These are phyloP conservation scores for Xerocomus cyaneibrunnescens DNA, from an alignment of 1,284 basidiomycete species.

Conservation along the genomic window DNA sequence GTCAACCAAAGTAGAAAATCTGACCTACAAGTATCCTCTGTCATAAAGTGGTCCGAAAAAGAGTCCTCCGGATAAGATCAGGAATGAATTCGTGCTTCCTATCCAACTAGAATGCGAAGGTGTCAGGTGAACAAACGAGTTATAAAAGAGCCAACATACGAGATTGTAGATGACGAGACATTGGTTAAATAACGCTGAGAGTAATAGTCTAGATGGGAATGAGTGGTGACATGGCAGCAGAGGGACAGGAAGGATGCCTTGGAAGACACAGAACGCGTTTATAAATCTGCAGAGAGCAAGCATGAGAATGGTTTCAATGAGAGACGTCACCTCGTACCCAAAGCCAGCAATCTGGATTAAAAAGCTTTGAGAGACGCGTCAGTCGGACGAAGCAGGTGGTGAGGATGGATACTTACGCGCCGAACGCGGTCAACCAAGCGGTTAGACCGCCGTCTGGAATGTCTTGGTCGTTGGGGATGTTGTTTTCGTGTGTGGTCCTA, in stretches of 20 bases:
- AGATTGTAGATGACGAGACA: conserved; percentile 37
- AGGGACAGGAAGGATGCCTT: conserved; percentile 28
- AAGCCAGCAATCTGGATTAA: conserved; percentile 37
- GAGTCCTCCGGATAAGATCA: conserved; percentile 39
- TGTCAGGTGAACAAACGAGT: neutral
- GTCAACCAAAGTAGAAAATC: neutral
- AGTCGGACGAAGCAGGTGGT: neutral
- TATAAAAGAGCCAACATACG: conserved; percentile 22
- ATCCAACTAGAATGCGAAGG: conserved; percentile 42
- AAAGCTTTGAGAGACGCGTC: conserved; percentile 19
- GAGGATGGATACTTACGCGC: conserved; percentile 24
- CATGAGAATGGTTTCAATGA: neutral
- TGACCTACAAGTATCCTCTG: conserved; percentile 34
- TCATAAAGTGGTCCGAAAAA: conserved; percentile 39
- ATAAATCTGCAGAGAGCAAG: conserved; percentile 30
- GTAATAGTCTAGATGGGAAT: conserved; percentile 33
- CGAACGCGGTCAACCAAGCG: conserved; percentile 28
- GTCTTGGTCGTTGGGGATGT: neutral
- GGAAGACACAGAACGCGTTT: conserved; percentile 43
- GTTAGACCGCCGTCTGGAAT: conserved; percentile 29
- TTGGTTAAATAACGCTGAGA: conserved; percentile 36
- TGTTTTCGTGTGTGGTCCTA: neutral
- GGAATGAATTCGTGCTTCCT: conserved; percentile 45
- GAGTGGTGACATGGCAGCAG: neutral
- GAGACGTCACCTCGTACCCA: conserved; percentile 28